Evolutionary conservation across 176 grass and related monocot species (phyloP), one percentile per base, ranked within the genome.

Genomic region (Guadua angustifolia): DNA sequence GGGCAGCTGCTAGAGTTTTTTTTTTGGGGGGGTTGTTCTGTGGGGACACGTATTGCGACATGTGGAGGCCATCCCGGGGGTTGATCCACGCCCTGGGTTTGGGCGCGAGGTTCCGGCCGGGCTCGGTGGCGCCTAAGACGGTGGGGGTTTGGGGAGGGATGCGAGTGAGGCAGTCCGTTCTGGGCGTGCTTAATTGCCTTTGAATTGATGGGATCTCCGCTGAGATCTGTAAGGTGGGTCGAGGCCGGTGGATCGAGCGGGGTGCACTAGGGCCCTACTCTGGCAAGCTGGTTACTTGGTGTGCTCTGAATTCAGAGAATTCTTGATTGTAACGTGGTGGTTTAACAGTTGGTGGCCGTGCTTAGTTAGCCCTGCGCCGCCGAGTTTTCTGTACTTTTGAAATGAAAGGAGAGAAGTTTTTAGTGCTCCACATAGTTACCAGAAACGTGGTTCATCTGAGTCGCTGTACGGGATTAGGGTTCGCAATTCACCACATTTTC

Each of bases 171-270:
- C 29, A 52, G 18, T 49, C 38, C 12, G 26, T 81, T 9, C 64
- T 16, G n/a, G 21, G n/a, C 58, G 21, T 42, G 73, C 44, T 35
- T 56, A 44, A 33, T 84, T 56, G 47, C 29, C 8, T 21, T 79
- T 9, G 74, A 72, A 74, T 84, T 88, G 74, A 25, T n/a, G 60
- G 86, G 81, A 84, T 88, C 81, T 88, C 81, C 25, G 58, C 58
- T 84, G 81, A 84, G 87, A 88, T 84, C 81, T 69, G 58, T n/a
- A 52, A 24, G n/a, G 45, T 67, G 17, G 7, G 50, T 26, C 21
- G 35, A 52, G 55, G 73, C 38, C 24, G 42, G 44, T 83, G 35
- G 73, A 83, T 88, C 67, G 19, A 10, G 39, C 50, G 38, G 26
- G 47, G 16, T 43, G 44, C 40, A 7, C 46, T 64, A 65, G 66